phyloP scores from a whole-genome alignment of 2,329 filamentous ascomycete species.

The Epichloe typhina region DNA sequence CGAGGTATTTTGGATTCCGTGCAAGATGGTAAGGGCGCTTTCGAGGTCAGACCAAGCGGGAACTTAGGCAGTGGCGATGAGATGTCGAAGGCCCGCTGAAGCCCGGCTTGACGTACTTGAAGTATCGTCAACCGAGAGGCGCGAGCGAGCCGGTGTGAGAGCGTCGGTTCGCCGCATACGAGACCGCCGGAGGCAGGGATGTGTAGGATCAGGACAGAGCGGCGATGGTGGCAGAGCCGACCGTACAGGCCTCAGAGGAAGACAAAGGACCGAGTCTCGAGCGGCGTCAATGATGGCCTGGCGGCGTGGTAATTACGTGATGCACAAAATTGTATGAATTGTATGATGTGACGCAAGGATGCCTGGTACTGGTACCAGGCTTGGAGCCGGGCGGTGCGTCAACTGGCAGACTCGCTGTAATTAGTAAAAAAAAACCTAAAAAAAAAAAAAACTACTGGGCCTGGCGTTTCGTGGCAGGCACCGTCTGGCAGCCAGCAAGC shows the following conservation, averaged over 20 bases:
- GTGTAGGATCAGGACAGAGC: neutral
- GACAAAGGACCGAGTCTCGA: neutral
- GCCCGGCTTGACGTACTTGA: conserved; percentile 1
- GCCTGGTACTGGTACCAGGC: neutral
- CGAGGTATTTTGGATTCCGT: too few species aligned
- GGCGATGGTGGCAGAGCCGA: neutral
- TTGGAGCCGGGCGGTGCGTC: neutral
- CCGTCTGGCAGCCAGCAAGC: too few species aligned
- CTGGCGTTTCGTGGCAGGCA: too few species aligned
- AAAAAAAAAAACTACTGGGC: too few species aligned
- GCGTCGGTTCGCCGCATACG: conserved; percentile 2
- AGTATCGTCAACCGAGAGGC: conserved; percentile 4
- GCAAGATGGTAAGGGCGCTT: neutral
- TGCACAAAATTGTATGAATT: neutral
- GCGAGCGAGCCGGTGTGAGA: conserved; percentile 4
- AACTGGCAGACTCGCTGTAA: neutral
- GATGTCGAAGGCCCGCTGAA: conserved; percentile 2
- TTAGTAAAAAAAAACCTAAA: too few species aligned
- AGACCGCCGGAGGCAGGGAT: neutral
- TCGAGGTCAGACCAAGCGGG: neutral
- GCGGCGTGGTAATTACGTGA: conserved; percentile 3
- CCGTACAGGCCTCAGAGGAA: neutral
- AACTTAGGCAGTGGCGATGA: neutral
- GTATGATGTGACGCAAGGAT: neutral
- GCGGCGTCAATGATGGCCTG: neutral